Evolutionary conservation across 495 filamentous ascomycete species (phyloP).

Genomic region (Oidiodendron maius): DNA sequence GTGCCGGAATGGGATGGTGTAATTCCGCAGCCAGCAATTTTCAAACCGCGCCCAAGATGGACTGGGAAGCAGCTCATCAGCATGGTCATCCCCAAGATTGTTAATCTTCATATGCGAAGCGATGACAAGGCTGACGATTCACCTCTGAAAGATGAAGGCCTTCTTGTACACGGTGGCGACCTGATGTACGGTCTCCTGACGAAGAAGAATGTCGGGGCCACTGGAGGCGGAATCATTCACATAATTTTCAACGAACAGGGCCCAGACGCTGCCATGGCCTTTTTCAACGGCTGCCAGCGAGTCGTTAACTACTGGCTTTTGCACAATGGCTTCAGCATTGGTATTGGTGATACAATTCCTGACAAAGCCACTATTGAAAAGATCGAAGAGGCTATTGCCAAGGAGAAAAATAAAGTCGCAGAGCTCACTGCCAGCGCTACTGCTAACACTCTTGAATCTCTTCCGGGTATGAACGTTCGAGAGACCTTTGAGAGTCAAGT

Average conservation of each 20-base stretch:
- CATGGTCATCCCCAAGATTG: constrained; percentile 79
- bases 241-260: constrained; percentile 95
- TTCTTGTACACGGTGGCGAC: constrained; percentile 81
- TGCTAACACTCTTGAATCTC: constrained; percentile 74
- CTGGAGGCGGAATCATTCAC: constrained; percentile 83
- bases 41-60: constrained; percentile 89
- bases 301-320: constrained; percentile 96
- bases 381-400: constrained; percentile 71
- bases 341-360: constrained; percentile 97
- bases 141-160: constrained; percentile 71
- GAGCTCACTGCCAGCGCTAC: constrained; percentile 70
- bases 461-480: constrained; percentile 96
- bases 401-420: constrained; percentile 74
- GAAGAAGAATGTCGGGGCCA: constrained; percentile 92
- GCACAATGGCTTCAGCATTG: constrained; percentile 97
- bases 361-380: constrained; percentile 74
- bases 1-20: constrained; percentile 96
- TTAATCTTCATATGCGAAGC: constrained; percentile 68
- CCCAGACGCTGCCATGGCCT: constrained; percentile 72
- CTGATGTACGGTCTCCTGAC: constrained; percentile 82
- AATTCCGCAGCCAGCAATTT: constrained; percentile 82
- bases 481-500: constrained; percentile 97
- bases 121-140: constrained; percentile 47
- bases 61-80: constrained; percentile 98
- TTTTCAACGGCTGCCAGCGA: constrained; percentile 91